Evolutionary conservation across 345 rosid species (phyloP).

Genomic region (Acer yangbiense): DNA sequence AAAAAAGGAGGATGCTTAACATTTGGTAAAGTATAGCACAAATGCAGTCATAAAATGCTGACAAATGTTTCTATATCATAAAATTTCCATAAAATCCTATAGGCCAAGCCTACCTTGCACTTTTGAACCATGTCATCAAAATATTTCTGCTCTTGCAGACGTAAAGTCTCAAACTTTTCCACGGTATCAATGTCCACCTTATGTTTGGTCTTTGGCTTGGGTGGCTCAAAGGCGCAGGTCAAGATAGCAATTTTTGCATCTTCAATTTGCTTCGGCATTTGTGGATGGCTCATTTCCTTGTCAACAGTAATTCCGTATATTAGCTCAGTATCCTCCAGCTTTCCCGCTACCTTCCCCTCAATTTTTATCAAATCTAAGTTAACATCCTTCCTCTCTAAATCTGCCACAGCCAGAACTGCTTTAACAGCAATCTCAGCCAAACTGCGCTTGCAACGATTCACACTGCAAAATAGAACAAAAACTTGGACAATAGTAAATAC

Average conservation of each 20-base stretch:
- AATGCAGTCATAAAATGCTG: not conserved
- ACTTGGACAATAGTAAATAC: not conserved
- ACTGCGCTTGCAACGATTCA: constrained; percentile 83
- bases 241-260: constrained; percentile 95
- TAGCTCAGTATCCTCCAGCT: constrained; percentile 87
- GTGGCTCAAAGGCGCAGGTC: constrained; percentile 99
- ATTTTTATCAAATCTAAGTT: constrained; percentile 92
- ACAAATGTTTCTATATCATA: not conserved
- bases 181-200: constrained; percentile 98
- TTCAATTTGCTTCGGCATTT: constrained; percentile 92
- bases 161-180: constrained; percentile 91
- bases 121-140: constrained; percentile 96
- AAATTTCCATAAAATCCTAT: not conserved
- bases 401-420: constrained; percentile 96
- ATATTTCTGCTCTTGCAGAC: constrained; percentile 87
- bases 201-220: constrained; percentile 98
- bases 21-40: not conserved
- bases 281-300: constrained; percentile 98
- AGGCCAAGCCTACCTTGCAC: constrained; percentile 62
- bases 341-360: constrained; percentile 95
- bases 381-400: constrained; percentile 92
- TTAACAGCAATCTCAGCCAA: constrained; percentile 97
- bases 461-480: constrained; percentile 51
- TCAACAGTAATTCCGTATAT: constrained; percentile 83
- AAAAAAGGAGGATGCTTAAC: not conserved